Percentiles rank a stretch among this genome's conserved stretches.
These are phyloP conservation scores for Mixia osmundae DNA, from an alignment of 1,284 basidiomycete genomes.

Conservation along the genomic window DNA sequence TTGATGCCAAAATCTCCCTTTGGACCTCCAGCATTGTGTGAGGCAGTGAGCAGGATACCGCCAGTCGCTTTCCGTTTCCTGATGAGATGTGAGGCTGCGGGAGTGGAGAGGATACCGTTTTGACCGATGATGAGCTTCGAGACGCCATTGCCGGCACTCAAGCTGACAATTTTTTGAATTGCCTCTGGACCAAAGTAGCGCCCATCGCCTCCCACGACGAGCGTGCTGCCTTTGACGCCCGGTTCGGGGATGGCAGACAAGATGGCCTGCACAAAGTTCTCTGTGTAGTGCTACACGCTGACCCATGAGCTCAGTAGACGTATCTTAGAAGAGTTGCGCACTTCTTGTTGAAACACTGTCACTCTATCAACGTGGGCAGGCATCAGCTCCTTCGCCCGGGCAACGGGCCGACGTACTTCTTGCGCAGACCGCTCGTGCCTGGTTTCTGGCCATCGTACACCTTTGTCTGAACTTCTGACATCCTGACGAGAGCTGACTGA, in stretches of 20 bases:
- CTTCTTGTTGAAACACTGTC: constrained; percentile 51
- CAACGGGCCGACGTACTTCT: constrained; percentile 37
- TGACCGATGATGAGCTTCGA: constrained; percentile 71
- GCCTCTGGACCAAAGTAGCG: constrained; percentile 69
- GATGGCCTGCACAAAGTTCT: constrained; percentile 93
- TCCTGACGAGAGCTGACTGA: too few species aligned
- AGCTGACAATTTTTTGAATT: constrained; percentile 19
- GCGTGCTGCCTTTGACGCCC: constrained; percentile 41
- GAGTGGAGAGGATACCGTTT: constrained; percentile 79
- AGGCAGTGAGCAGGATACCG: constrained; percentile 89
- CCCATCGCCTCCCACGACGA: constrained; percentile 93
- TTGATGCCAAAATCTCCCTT: constrained; percentile 98
- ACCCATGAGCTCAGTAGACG: neutral
- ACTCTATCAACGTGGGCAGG: constrained; percentile 31
- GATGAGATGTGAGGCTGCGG: constrained; percentile 87
- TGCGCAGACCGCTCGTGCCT: constrained; percentile 79
- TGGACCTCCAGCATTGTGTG: constrained; percentile 93
- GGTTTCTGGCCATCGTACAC: constrained; percentile 26
- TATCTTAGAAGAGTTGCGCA: constrained; percentile 8
- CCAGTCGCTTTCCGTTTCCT: constrained; percentile 87
- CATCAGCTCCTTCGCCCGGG: neutral
- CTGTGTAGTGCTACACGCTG: constrained; percentile 62
- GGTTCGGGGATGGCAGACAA: constrained; percentile 66
- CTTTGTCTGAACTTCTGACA: constrained; percentile 9
- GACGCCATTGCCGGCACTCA: constrained; percentile 30